Conservation (phyloP, 202 grass and related monocot species). For the Digitaria exilis region DNA sequence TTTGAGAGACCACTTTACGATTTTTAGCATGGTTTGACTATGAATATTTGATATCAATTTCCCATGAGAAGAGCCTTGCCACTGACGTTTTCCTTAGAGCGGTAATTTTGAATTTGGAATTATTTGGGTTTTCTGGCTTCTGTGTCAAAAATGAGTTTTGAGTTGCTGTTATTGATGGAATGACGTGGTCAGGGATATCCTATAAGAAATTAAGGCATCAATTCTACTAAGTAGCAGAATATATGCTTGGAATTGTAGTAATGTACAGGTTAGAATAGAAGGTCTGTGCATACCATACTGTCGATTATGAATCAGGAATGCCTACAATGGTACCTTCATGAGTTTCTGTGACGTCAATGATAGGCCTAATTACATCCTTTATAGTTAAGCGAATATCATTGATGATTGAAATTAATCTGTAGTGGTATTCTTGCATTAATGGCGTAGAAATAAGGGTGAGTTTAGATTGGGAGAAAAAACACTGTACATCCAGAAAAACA, state of each 20-base stretch:
- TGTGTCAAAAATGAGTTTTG: background rate
- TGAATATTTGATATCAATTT: background rate
- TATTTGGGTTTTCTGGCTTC: background rate
- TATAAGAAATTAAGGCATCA: background rate
- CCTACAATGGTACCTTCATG: background rate
- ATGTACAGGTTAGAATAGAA: background rate
- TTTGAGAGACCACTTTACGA: background rate
- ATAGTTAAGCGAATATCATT: background rate
- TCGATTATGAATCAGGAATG: background rate
- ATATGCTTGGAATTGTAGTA: background rate
- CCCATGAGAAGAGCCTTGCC: background rate
- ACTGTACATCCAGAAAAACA: no score
- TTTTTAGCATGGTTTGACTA: background rate
- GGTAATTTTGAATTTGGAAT: background rate
- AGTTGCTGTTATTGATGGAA: background rate
- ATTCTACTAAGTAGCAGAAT: background rate
- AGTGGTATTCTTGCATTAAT: background rate
- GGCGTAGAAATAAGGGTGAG: slow-evolving; percentile 5
- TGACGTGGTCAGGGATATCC: background rate
- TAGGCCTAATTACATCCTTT: background rate
- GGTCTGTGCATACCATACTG: background rate
- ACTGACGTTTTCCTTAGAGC: background rate
- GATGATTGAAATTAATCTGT: background rate
- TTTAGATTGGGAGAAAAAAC: no score
- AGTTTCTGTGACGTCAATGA: background rate